phyloP scores from a whole-genome alignment of 257 asterid genomes.

The Gentiana dahurica region DNA sequence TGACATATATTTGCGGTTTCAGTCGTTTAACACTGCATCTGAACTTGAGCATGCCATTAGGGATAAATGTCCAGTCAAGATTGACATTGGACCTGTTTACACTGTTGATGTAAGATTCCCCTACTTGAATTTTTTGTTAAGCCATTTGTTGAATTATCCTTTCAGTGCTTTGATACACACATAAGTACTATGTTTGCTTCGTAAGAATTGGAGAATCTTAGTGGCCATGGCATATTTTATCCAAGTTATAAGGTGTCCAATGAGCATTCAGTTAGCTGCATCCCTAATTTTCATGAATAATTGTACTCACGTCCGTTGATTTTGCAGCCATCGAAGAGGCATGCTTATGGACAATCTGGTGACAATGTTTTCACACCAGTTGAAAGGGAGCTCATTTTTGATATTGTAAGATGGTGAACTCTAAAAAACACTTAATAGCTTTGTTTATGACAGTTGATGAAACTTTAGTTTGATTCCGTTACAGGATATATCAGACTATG shows the following conservation, averaged over 20 bases:
- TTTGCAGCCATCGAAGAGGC: constrained; percentile 82
- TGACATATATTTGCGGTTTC: constrained; percentile 70
- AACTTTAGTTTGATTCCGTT: constrained; percentile 7
- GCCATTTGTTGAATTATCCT: background rate
- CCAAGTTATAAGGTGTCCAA: no score
- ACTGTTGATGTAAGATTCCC: constrained; percentile 68
- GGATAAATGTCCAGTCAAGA: constrained; percentile 79
- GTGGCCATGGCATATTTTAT: background rate
- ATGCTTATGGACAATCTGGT: constrained; percentile 80
- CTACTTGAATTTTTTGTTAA: background rate
- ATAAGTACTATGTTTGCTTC: background rate
- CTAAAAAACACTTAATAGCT: background rate
- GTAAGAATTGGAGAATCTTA: no score
- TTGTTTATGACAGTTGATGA: constrained; percentile 4
- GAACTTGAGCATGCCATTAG: constrained; percentile 61
- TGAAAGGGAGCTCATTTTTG: constrained; percentile 84
- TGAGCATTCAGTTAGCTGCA: no score
- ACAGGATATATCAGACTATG: constrained; percentile 93
- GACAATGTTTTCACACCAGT: constrained; percentile 64
- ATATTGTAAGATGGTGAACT: constrained; percentile 53
- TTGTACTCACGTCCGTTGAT: constrained; percentile 8
- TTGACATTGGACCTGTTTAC: constrained; percentile 89
- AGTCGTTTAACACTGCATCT: constrained; percentile 48
- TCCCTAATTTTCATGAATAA: no score
- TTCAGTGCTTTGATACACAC: background rate